Evolutionary conservation across 2,329 filamentous ascomycete species (phyloP), one percentile per base, ranked within the genome.

Genomic region (Aspergillus ochraceoroseus): DNA sequence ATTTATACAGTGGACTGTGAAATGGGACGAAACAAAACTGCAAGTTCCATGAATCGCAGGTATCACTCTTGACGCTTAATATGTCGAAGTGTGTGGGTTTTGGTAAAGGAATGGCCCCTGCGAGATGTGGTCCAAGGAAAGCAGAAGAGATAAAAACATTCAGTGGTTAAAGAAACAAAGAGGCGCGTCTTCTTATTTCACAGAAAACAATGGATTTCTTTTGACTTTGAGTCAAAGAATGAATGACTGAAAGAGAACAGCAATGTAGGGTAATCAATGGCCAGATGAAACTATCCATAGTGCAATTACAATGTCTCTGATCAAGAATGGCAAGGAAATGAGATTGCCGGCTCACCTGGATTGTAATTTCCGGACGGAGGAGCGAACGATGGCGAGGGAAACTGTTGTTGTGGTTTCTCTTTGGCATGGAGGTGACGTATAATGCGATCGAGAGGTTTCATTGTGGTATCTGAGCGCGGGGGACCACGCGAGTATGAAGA

Each of bases 371-470:
- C 19, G 12, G 22, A n/a, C 12, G 31, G 11, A 33, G 31, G 31
- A 14, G 5, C n/a, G n/a, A n/a, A n/a, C n/a, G n/a, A n/a, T n/a
- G n/a, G 18, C 31, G 31, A 22, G 3, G 25, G 28, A 12, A 25
- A 34, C 7, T 32, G 38, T 18, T 41, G 40, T 26, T 41, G 12
- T 29, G 30, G 38, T 44, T 41, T 47, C 29, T 41, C 44, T 37
- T 32, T 44, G 42, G 35, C 30, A 43, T 49, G 48, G 38, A 51
- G 31, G 34, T 46, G 48, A 32, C 36, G 42, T 19, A 50, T 11
- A 15, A 54, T 17, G 26, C 45, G 44, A 39, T 53, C 42, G 14
- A 53, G 31, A 38, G 31, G 39, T 22, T 41, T 45, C 51, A 52
- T 52, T 32, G 7, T 46, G 30, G 32, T 32, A 22, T 20, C 18